A percentile compares a stretch with the other conserved stretches of the same genome.
Conservation (phyloP, 2,329 filamentous ascomycete species). For the Magnaporthiopsis poae region DNA sequence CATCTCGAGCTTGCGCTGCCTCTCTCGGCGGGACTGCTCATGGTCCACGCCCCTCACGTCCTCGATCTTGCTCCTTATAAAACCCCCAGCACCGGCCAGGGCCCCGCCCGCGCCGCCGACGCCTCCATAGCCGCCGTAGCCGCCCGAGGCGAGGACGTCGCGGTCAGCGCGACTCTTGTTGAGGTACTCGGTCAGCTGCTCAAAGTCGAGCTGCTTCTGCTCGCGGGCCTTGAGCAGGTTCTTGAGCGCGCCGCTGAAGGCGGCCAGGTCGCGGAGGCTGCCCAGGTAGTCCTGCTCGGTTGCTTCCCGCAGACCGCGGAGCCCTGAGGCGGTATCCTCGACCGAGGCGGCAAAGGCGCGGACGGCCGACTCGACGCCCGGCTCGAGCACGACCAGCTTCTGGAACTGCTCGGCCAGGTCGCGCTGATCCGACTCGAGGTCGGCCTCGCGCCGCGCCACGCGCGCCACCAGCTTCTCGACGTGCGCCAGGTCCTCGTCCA, state of each 20-base stretch:
- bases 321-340: conserved; percentile 69
- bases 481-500: conserved; percentile 84
- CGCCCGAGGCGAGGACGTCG: conserved; percentile 60
- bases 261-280: conserved; percentile 86
- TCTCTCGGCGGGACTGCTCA: conserved; percentile 78
- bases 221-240: conserved; percentile 83
- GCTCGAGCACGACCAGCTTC: conserved; percentile 80
- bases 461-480: conserved; percentile 93
- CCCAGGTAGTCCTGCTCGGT: conserved; percentile 95
- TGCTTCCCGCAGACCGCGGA: conserved; percentile 74
- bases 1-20: conserved; percentile 80
- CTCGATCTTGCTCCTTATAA: conserved; percentile 88
- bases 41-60: conserved; percentile 95
- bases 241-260: conserved; percentile 82
- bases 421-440: conserved; percentile 77
- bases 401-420: conserved; percentile 93
- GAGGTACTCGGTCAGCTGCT: conserved; percentile 90
- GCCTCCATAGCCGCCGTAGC: conserved; percentile 28
- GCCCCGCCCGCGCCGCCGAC: conserved; percentile 28
- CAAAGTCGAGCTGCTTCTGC: conserved; percentile 95
- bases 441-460: conserved; percentile 75
- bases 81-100: conserved; percentile 68
- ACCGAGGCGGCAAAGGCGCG: conserved; percentile 80
- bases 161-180: conserved; percentile 82
- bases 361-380: conserved; percentile 70